phyloP scores from a whole-genome alignment of 1,284 basidiomycete species.

The Mycosarcoma maydis region DNA sequence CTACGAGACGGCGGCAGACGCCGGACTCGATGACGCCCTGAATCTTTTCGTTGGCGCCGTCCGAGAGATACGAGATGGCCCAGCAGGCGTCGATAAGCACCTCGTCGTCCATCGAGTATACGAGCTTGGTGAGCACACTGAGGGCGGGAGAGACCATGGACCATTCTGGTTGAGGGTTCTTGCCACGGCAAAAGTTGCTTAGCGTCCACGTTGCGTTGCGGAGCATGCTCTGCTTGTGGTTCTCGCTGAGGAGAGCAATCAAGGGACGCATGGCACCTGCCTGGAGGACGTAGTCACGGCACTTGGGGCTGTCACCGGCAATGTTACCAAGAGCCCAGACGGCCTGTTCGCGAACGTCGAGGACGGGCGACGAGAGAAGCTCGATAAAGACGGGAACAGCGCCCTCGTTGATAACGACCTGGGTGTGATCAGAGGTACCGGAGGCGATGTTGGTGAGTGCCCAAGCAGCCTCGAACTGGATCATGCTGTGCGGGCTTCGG shows the following conservation, averaged over 20 bases:
- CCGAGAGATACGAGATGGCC: conserved; percentile 99
- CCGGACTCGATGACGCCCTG: conserved; percentile 99
- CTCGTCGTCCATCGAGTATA: conserved; percentile 99
- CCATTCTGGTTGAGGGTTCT: conserved; percentile 67
- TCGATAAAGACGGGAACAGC: conserved; percentile 96
- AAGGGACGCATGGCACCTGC: conserved; percentile 63
- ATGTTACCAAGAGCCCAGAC: conserved; percentile 67
- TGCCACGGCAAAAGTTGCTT: conserved; percentile 67
- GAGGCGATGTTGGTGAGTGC: conserved; percentile 99
- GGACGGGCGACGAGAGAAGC: conserved; percentile 64
- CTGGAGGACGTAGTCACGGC: conserved; percentile 64
- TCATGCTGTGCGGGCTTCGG: conserved; percentile 86
- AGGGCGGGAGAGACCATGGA: conserved; percentile 83
- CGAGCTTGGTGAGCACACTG: conserved; percentile 94
- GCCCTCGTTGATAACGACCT: conserved; percentile 92
- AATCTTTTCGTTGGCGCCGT: conserved; percentile 99
- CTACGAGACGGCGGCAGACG: conserved; percentile 95
- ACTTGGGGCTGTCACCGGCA: conserved; percentile 66
- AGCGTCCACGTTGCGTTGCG: conserved; percentile 67
- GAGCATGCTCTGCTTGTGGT: conserved; percentile 67
- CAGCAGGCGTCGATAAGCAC: conserved; percentile 99
- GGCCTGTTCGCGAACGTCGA: conserved; percentile 67
- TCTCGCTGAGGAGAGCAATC: conserved; percentile 63
- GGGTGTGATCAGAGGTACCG: conserved; percentile 97
- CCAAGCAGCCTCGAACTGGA: conserved; percentile 99